Conservation (phyloP, 2,329 filamentous ascomycete species). For the Aureobasidium sp. region DNA sequence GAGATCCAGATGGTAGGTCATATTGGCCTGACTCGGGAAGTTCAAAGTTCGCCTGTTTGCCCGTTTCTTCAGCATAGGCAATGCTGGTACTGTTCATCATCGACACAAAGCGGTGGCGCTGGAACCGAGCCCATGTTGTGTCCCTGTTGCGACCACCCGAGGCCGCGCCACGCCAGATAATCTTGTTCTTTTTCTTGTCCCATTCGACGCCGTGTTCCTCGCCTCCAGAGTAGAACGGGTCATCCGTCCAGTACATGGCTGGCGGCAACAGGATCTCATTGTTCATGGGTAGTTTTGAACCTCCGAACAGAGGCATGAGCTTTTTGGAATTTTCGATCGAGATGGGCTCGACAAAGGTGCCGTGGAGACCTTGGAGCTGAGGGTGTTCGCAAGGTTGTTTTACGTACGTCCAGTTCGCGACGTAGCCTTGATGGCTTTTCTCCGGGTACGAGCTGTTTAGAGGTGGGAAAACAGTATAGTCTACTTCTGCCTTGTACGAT, state of each 20-base stretch:
- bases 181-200: conserved; percentile 32
- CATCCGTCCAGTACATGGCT: conserved; percentile 41
- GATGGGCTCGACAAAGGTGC: conserved; percentile 41
- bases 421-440: conserved; percentile 35
- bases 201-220: conserved; percentile 32
- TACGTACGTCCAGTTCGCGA: conserved; percentile 38
- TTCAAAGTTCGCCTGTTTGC: conserved; percentile 30
- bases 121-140: conserved; percentile 62
- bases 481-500: conserved; percentile 24
- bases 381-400: conserved; percentile 39
- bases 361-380: conserved; percentile 37
- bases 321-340: conserved; percentile 35
- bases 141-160: conserved; percentile 38
- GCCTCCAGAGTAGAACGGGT: conserved; percentile 35
- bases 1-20: conserved; percentile 24
- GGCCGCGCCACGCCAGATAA: conserved; percentile 41
- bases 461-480: conserved; percentile 31
- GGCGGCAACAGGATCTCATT: conserved; percentile 45
- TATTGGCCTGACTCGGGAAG: conserved; percentile 32
- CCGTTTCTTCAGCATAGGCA: conserved; percentile 36
- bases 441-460: conserved; percentile 23
- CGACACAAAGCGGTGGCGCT: conserved; percentile 64
- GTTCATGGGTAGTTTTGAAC: conserved; percentile 41
- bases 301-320: conserved; percentile 42
- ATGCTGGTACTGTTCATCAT: conserved; percentile 62